Conservation (phyloP, 768 basidiomycete species). For the Russula sp. region DNA sequence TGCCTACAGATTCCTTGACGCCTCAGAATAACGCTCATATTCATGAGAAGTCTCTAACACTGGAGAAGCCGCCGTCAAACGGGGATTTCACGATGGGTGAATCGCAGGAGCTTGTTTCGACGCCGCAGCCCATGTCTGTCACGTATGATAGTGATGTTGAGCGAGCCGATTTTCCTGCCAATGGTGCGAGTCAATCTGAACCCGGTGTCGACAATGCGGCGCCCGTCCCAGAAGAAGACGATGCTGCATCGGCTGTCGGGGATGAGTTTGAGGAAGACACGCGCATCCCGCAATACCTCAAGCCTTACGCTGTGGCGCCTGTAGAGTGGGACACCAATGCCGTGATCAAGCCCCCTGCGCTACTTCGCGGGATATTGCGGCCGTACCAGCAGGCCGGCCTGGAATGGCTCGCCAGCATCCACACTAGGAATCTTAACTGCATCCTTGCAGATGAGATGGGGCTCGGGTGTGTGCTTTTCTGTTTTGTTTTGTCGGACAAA, state of each 20-base stretch:
- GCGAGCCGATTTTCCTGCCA: neutral
- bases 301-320: slow-evolving; percentile 64
- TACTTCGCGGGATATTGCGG: slow-evolving; percentile 82
- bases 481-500: neutral
- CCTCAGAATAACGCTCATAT: neutral
- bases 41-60: neutral
- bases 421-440: slow-evolving; percentile 73
- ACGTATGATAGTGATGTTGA: slow-evolving; percentile 2
- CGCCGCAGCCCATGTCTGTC: neutral
- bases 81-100: neutral
- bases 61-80: neutral
- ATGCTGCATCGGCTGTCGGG: slow-evolving; percentile 33
- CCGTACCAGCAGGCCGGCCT: slow-evolving; percentile 92
- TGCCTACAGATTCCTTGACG: neutral
- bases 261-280: slow-evolving; percentile 37
- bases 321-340: slow-evolving; percentile 58
- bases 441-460: slow-evolving; percentile 95
- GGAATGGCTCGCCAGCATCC: slow-evolving; percentile 90
- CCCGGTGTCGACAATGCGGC: slow-evolving; percentile 22
- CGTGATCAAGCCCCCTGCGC: slow-evolving; percentile 56
- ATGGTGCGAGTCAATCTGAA: neutral
- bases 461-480: slow-evolving; percentile 57
- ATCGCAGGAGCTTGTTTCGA: neutral
- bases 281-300: slow-evolving; percentile 43
- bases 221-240: slow-evolving; percentile 30